Base-by-base conservation (phyloP, 2,329 filamentous ascomycete species). In the Helotiales sp. region DNA sequence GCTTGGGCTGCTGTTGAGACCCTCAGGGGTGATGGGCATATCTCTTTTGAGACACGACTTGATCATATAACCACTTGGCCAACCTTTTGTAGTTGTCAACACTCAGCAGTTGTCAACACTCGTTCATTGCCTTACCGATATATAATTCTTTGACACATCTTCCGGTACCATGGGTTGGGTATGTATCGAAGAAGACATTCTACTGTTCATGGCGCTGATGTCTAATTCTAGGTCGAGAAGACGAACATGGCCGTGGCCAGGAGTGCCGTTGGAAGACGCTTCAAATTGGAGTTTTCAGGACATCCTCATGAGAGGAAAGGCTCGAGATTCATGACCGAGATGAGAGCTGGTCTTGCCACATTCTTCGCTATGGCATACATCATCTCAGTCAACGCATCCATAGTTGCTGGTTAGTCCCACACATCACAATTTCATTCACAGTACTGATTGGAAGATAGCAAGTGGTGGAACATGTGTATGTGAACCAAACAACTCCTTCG, bases 321-420 rank as follows among this genome's bases (percentile, higher is more conserved):
- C 24, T 90, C 92, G 34, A 85, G 85, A 73, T 96, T 96, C 82
- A 88, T 92, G 75, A 96, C 93, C 58, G 93, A 97, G 80, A 83
- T 96, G 63, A 90, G 93, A 69, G 93, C 91, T 67, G 93, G 93
- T 57, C 81, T 96, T 43, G 92, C 92, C 28, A 93, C 91, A 20
- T 87, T 87, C 76, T 87, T 87, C 75, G 85, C 86, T 24, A 89
- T 90, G 89, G 87, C 88, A 61, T 90, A 90, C 77, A 93, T 93
- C 79, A 93, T 93, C 77, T 88, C 89, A 72, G 87, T 88, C 54
- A 74, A 87, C 74, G 79, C 82, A 11, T 81, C 80, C 69, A 85
- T 85, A 70, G 82, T 84, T 40, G 61, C 71, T 49, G 69, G 73
- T 66, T 68, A 40, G 67, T 59, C 20, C 24, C 50, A 6, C 26